A percentile compares a stretch with the other conserved stretches of the same genome.
phyloP scores from a whole-genome alignment of 148 eudicot species.

The Chenopodium suecicum region DNA sequence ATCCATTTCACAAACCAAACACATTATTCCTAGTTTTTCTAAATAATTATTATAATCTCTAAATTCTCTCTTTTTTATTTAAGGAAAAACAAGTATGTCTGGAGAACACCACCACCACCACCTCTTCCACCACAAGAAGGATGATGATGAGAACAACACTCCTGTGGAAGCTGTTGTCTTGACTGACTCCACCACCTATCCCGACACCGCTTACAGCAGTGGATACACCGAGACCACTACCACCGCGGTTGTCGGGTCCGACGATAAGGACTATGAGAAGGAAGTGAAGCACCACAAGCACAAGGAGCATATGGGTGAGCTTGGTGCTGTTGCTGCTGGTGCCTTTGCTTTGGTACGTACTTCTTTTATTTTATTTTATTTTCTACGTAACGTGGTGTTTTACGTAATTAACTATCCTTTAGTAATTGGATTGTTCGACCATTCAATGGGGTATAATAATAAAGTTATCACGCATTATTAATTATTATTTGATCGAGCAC shows the following conservation, averaged over 20 bases:
- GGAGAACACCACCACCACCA: conserved; percentile 27
- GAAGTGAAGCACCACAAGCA: conserved; percentile 29
- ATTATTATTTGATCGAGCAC: too few species aligned
- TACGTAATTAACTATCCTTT: too few species aligned
- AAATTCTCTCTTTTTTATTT: neutral
- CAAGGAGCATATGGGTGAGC: conserved; percentile 35
- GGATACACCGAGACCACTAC: conserved; percentile 25
- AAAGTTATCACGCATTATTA: too few species aligned
- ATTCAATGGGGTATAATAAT: too few species aligned
- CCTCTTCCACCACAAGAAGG: conserved; percentile 34
- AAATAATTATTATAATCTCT: too few species aligned
- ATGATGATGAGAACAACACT: conserved; percentile 18
- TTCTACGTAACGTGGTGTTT: neutral
- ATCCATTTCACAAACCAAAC: neutral
- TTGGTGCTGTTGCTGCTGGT: conserved; percentile 33
- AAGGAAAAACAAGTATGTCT: conserved; percentile 4
- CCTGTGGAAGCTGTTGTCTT: conserved; percentile 19
- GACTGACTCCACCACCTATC: conserved; percentile 21
- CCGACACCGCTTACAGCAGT: conserved; percentile 12
- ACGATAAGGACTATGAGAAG: conserved; percentile 14
- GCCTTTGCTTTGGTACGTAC: conserved; percentile 30
- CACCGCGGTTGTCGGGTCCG: neutral
- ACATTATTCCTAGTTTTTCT: neutral
- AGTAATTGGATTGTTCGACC: too few species aligned
- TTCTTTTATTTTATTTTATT: neutral